Percentiles rank a stretch among this genome's conserved stretches.
Conservation (phyloP, 2,329 filamentous ascomycete genomes). For the Parafenestella ontariensis region DNA sequence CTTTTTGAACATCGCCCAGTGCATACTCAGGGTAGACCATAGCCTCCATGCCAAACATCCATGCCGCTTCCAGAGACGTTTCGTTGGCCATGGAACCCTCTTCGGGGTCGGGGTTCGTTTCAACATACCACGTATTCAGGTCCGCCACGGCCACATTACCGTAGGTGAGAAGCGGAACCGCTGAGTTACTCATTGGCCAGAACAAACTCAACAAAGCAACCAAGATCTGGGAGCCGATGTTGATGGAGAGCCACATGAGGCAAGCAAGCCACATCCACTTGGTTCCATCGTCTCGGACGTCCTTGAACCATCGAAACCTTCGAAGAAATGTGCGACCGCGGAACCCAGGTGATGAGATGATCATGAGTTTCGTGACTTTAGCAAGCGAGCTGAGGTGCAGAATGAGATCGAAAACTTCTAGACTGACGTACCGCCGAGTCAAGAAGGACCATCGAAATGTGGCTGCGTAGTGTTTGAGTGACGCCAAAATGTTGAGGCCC, state of each 20-base stretch:
- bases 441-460: conserved; percentile 47
- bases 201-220: conserved; percentile 44
- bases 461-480: conserved; percentile 42
- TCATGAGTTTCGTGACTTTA: conserved; percentile 44
- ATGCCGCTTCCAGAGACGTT: conserved; percentile 33
- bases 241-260: conserved; percentile 40
- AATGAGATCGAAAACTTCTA: conserved; percentile 46
- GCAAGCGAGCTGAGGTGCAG: conserved; percentile 39
- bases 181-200: conserved; percentile 43
- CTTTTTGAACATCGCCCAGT: conserved; percentile 18
- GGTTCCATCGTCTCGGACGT: conserved; percentile 40
- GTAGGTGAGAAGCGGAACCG: conserved; percentile 31
- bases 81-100: conserved; percentile 8
- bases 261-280: conserved; percentile 45
- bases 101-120: conserved; percentile 1
- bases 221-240: conserved; percentile 44
- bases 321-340: conserved; percentile 31
- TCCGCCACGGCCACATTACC: conserved; percentile 39
- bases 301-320: conserved; percentile 36
- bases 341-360: conserved; percentile 41
- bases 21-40: conserved; percentile 28
- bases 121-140: conserved; percentile 29
- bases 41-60: conserved; percentile 40
- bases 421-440: conserved; percentile 37
- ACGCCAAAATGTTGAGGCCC: conserved; percentile 44